These are phyloP conservation scores for Quercus dentata DNA, from an alignment of 306 rosid genomes.

Conservation along the genomic window DNA sequence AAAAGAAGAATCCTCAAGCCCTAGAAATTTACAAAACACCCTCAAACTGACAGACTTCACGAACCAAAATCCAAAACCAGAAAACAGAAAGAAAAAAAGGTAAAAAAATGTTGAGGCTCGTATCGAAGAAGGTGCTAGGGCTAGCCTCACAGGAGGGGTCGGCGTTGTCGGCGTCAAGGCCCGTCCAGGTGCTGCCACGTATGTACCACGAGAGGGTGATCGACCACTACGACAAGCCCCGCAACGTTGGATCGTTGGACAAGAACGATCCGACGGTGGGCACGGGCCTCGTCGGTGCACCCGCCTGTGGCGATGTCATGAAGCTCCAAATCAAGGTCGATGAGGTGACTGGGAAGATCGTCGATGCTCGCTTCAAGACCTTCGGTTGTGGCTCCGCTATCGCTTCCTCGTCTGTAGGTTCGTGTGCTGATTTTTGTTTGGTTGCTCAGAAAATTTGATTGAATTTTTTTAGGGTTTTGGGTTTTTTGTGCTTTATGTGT, in stretches of 20 bases:
- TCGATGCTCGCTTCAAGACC: constrained; percentile 88
- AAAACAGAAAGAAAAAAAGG: background rate
- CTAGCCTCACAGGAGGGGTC: constrained; percentile 28
- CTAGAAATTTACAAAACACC: background rate
- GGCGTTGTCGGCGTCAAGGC: constrained; percentile 12
- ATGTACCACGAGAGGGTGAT: constrained; percentile 81
- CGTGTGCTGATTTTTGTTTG: constrained; percentile 9
- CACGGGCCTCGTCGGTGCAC: constrained; percentile 86
- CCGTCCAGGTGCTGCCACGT: constrained; percentile 43
- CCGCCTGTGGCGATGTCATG: constrained; percentile 94
- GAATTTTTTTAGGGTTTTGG: background rate
- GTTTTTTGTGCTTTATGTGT: background rate
- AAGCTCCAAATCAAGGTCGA: constrained; percentile 91
- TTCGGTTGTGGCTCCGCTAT: constrained; percentile 93
- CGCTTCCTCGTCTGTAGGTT: constrained; percentile 91
- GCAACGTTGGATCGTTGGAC: constrained; percentile 83
- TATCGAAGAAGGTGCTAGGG: constrained; percentile 48
- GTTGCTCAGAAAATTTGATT: background rate
- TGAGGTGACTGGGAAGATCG: constrained; percentile 67
- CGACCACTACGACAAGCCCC: constrained; percentile 84
- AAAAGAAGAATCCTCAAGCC: too few species aligned
- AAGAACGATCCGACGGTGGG: constrained; percentile 78
- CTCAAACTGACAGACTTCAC: background rate
- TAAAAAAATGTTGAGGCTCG: constrained; percentile 52
- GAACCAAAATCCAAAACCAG: background rate